These are phyloP conservation scores for Chalciporus sp. DNA, from an alignment of 1,284 basidiomycete genomes.

Conservation along the genomic window DNA sequence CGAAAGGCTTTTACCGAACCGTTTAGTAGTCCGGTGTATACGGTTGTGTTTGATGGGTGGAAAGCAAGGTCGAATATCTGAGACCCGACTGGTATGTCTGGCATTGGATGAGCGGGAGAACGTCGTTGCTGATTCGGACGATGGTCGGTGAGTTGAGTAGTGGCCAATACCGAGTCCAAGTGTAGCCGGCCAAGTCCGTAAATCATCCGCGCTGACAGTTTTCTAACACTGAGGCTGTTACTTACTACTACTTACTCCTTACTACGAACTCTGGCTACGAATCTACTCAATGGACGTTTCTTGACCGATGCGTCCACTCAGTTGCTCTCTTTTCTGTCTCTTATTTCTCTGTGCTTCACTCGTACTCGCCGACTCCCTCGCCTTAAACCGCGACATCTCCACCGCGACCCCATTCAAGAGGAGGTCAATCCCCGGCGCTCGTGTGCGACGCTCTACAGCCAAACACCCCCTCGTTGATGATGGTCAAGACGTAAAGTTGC, in stretches of 20 bases:
- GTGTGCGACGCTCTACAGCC: conserved; percentile 5
- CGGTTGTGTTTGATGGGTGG: conserved; percentile 69
- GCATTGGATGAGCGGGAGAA: too few species aligned
- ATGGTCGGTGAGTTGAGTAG: too few species aligned
- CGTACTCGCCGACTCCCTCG: conserved; percentile 16
- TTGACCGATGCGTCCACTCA: conserved; percentile 26
- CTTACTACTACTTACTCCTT: neutral
- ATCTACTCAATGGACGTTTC: conserved; percentile 28
- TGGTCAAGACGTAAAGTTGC: conserved; percentile 54
- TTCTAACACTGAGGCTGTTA: too few species aligned
- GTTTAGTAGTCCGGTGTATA: conserved; percentile 81
- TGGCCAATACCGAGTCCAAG: too few species aligned
- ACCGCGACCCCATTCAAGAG: conserved; percentile 5
- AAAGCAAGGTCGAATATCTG: conserved; percentile 92
- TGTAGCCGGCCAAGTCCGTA: neutral
- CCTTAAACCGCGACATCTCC: conserved; percentile 15
- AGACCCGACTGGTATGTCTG: conserved; percentile 70
- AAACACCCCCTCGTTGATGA: conserved; percentile 15
- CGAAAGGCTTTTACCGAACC: conserved; percentile 82
- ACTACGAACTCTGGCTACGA: neutral
- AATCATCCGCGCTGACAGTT: neutral
- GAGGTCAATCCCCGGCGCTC: conserved; percentile 7
- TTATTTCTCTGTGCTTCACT: conserved; percentile 6
- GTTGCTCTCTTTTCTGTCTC: neutral
- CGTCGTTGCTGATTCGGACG: neutral